Base-by-base conservation (phyloP, 108 stramenopile species). In the Aurantiochytrium sp. region DNA sequence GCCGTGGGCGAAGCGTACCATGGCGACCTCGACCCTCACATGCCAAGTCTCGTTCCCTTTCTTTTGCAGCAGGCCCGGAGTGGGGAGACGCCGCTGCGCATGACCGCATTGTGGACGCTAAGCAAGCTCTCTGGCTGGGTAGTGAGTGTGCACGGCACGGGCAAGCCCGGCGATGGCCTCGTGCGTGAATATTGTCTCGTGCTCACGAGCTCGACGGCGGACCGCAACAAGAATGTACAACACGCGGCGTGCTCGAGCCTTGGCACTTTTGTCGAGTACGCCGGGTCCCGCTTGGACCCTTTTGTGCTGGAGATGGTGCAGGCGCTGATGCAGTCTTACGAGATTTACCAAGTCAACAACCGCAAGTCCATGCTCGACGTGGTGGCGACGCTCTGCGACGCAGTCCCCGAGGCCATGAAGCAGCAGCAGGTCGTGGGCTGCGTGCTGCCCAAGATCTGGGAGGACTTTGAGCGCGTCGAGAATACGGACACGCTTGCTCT, bases 1-100 rank as follows among this genome's bases (percentile, higher is more conserved):
- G 73, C 73, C 45, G 45, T 81, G n/a, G 73, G 42, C 42, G 73
- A 81, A 24, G 45, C 73, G 10, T 41, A 81, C 45, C 73, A 48
- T 24, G 59, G 34, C 34, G 59, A 15, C 15, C 2, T 65, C 1
- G 59, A 34, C 27, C 59, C 59, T 8, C 59, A 65, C 59, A 48
- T 81, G 73, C 73, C 73, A 48, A 48, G 24, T 21, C 17, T 81
- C 17, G 73, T 81, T 15, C 39, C 73, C 6, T 81, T 48, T 42
- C 39, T 81, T 12, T 15, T 81, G 39, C 42, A 48, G 42, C 73
- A 81, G 24, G 73, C 73, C 15, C 21, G 30, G 32, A 4, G 42
- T n/a, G 42, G 42, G 10, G 73, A 81, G 73, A 48, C 45, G n/a
- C 45, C 39, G 15, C 32, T 81, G 73, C 73, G 73, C n/a, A 81